phyloP scores from a whole-genome alignment of 257 asterid genomes.

The Nicotiana otophora region DNA sequence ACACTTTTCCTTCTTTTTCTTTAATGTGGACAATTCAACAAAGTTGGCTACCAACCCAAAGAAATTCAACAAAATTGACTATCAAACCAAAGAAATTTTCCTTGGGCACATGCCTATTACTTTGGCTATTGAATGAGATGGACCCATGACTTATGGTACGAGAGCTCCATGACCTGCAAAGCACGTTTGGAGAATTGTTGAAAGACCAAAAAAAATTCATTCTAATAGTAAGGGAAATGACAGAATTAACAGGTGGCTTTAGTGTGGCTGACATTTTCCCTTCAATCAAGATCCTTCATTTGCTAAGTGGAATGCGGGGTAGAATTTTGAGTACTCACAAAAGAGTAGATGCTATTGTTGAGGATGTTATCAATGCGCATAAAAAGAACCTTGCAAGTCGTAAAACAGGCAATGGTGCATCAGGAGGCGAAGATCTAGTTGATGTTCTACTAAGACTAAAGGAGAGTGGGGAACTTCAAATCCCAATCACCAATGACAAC shows the following conservation, averaged over 20 bases:
- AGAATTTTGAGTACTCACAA: conserved; percentile 4
- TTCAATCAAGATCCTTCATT: background rate
- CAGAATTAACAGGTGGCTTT: background rate
- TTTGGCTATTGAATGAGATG: too few relatives aligned
- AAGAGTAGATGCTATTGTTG: conserved; percentile 8
- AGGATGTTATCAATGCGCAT: conserved; percentile 8
- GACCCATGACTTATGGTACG: too few relatives aligned
- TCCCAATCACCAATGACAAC: conserved; percentile 12
- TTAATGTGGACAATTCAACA: too few relatives aligned
- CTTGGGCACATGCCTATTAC: too few relatives aligned
- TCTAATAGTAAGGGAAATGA: background rate
- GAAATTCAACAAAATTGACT: too few relatives aligned
- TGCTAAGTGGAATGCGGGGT: background rate
- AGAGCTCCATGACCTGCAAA: background rate
- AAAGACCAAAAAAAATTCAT: background rate
- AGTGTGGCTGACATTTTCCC: conserved; percentile 8
- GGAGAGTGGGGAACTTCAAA: conserved; percentile 3
- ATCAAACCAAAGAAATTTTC: too few relatives aligned
- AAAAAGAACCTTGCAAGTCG: background rate
- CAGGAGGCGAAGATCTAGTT: conserved; percentile 6
- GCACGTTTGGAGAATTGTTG: conserved; percentile 4
- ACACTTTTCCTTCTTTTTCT: too few relatives aligned
- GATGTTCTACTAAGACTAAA: conserved; percentile 9
- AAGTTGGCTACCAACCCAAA: too few relatives aligned
- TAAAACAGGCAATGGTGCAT: background rate